These are phyloP conservation scores for Pneumocystis jirovecii DNA, from an alignment of 1,139 yeast genomes.

Conservation along the genomic window DNA sequence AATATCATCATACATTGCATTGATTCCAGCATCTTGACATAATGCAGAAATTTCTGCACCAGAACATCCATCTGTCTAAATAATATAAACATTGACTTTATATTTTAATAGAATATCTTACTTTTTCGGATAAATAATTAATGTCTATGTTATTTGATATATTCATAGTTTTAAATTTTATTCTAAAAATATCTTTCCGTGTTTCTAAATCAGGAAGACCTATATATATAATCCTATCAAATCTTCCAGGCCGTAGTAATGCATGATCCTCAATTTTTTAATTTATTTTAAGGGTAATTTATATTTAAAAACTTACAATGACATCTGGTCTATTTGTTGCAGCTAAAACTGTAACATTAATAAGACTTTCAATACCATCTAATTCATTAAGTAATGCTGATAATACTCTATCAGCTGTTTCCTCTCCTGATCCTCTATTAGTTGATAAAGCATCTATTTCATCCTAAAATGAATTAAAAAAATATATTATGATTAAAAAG, in stretches of 20 bases:
- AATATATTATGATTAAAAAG: slow-evolving; percentile 79
- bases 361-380: slow-evolving; percentile 98
- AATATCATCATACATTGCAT: slow-evolving; percentile 57
- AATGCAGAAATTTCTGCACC: slow-evolving; percentile 95
- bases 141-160: slow-evolving; percentile 39
- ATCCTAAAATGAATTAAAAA: neutral
- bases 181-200: slow-evolving; percentile 53
- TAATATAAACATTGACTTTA: neutral
- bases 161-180: slow-evolving; percentile 33
- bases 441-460: slow-evolving; percentile 22
- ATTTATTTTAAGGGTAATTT: slow-evolving; percentile 34
- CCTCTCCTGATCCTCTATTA: slow-evolving; percentile 97
- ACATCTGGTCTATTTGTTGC: slow-evolving; percentile 57
- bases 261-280: slow-evolving; percentile 84
- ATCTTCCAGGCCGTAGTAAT: slow-evolving; percentile 81
- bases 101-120: neutral
- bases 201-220: slow-evolving; percentile 66
- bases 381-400: slow-evolving; percentile 93
- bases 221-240: slow-evolving; percentile 83
- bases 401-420: slow-evolving; percentile 80
- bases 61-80: slow-evolving; percentile 55
- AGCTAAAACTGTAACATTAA: slow-evolving; percentile 90
- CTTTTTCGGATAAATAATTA: slow-evolving; percentile 36
- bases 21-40: slow-evolving; percentile 79
- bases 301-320: neutral